Base-by-base conservation (phyloP, 345 rosid species). In the Hypericum perforatum region DNA sequence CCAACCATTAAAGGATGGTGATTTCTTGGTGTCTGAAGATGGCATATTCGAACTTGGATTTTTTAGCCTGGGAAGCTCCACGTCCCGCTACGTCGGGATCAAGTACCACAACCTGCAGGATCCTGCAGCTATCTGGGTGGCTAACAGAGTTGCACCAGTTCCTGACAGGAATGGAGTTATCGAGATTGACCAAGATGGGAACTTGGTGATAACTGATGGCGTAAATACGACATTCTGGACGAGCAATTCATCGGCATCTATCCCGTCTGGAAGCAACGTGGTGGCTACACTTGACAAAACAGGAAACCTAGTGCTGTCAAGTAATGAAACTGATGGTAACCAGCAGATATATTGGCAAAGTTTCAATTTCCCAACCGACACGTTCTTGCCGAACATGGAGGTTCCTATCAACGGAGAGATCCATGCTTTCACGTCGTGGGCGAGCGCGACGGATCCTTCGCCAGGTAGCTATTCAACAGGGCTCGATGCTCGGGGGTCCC, bases 401-500 rank as follows among this genome's bases (percentile, higher is more conserved):
- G 52, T 61, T 16, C 49, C n/a, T 9, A 58, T 11, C 9, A 0
- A 6, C 5, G 70, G 54, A 36, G 65, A 54, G 47, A 60, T 11
- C 5, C 59, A 12, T 10, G 16, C 42, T n/a, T 43, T 66, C 22
- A 29, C 16, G 47, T 66, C 65, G 5, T 66, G 70, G 70, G 60
- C 43, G 40, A 59, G 64, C 32, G 55, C 41, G 38, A 54, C 16
- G 11, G 70, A 66, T 56, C 65, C 70, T 49, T 66, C 70, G 39
- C 60, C 51, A 14, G 70, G 70, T n/a, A 66, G 60, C 41, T 66
- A 42, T 12, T 65, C 36, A 0, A 8, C 80, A 62, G 94, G 95
- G 0, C 6, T 84, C 15, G 90, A 86, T 63, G 76, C 92, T 6
- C 41, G 59, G 2, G 86, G 79, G 8, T 72, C 83, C 2, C 95